Evolutionary conservation across 192 early-diverging fungal genomes (phyloP).

Genomic region (Backusella tuberculispora): DNA sequence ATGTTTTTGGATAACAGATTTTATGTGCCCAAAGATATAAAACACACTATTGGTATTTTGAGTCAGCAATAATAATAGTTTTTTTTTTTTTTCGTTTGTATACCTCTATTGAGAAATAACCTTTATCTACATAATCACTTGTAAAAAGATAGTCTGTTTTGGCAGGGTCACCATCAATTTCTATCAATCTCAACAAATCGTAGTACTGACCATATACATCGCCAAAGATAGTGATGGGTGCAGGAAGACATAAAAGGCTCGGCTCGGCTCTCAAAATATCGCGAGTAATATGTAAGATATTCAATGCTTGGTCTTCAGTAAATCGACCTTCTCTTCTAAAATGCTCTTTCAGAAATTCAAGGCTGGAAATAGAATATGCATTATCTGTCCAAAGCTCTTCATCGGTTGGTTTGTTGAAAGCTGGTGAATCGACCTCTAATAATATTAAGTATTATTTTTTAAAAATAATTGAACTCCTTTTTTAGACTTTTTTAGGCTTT

Average conservation of each 20-base stretch:
- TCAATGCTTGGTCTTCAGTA: slow-evolving; percentile 87
- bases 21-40: slow-evolving; percentile 89
- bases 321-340: slow-evolving; percentile 92
- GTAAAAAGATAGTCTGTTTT: slow-evolving; percentile 89
- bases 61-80: neutral
- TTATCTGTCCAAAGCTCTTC: slow-evolving; percentile 53
- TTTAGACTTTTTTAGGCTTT: neutral
- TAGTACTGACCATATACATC: slow-evolving; percentile 97
- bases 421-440: slow-evolving; percentile 55
- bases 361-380: slow-evolving; percentile 65
- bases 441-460: too few species aligned
- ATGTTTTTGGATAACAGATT: slow-evolving; percentile 78
- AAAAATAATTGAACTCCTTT: too few species aligned
- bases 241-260: slow-evolving; percentile 82
- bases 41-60: slow-evolving; percentile 64
- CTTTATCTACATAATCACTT: slow-evolving; percentile 98
- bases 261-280: slow-evolving; percentile 77
- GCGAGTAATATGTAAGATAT: slow-evolving; percentile 77
- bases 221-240: slow-evolving; percentile 92
- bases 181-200: slow-evolving; percentile 94
- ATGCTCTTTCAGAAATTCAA: slow-evolving; percentile 81
- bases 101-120: slow-evolving; percentile 95
- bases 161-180: slow-evolving; percentile 85
- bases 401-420: slow-evolving; percentile 46
- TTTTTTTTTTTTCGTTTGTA: neutral